Base-by-base conservation (phyloP, 108 stramenopile species). In the Stephanodiscus triporus region DNA sequence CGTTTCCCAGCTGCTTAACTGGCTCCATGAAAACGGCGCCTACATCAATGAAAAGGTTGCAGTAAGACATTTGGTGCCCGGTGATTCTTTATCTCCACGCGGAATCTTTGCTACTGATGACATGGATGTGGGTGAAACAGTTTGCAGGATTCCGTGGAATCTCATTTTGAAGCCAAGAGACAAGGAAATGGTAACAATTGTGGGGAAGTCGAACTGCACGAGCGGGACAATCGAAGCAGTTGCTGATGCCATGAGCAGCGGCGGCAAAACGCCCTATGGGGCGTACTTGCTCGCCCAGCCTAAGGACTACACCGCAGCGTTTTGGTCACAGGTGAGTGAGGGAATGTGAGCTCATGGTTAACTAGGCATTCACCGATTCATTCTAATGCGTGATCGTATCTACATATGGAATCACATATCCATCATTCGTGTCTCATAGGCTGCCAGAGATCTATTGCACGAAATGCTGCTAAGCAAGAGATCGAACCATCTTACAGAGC, bases 181-280 rank as follows among this genome's bases (percentile, higher is more conserved):
- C 4, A 9, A n/a, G 17, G 32, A 19, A 29, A 8, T 6, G 20
- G 3, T 0, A n/a, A 56, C 23, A 26, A 1, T 53, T 6, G 4
- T 6, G 36, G 11, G 10, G 40, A 9, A 40, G 40, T 1, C 8
- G 1, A 69, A 63, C 11, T 89, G 88, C n/a, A n/a, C n/a, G n/a
- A n/a, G n/a, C 53, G 69, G 70, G 13, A 78, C 84, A 11, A 81
- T 81, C 14, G 26, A 63, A 0, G 70, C 56, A 9, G 54, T 85
- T 13, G 42, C 45, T 23, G 37, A 82, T 24, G 86, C 86, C 55
- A 58, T 87, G 11, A 9, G 40, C 40, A 9, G 9, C 11, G 66
- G 61, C 42, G 54, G 81, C 1, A 82, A 53, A 51, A 82, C 79
- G 2, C 90, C 90, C 0, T 91, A 85, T 66, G 72, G 82, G 19